Evolutionary conservation across 352 stramenopile species (phyloP).

Genomic region (Phytophthora agathidicida): DNA sequence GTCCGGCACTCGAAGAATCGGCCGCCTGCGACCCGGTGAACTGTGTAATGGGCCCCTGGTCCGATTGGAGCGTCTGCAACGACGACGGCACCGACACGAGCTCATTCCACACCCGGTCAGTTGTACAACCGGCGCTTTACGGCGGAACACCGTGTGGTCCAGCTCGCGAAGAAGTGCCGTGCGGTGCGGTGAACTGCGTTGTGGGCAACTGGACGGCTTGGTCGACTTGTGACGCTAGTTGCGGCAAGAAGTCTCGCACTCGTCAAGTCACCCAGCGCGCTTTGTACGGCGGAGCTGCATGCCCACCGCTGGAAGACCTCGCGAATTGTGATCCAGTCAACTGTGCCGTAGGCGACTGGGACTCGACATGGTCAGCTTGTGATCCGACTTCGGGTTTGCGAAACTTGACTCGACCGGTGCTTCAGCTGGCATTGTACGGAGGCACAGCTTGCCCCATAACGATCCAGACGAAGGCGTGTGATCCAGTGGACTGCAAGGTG

Average conservation of each 20-base stretch:
- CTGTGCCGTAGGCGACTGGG: slow-evolving; percentile 48
- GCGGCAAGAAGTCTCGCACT: slow-evolving; percentile 48
- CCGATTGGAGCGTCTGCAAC: slow-evolving; percentile 39
- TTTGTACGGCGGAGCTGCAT: slow-evolving; percentile 37
- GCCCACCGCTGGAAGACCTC: slow-evolving; percentile 42
- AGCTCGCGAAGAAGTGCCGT: slow-evolving; percentile 43
- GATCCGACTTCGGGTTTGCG: slow-evolving; percentile 36
- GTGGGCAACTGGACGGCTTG: slow-evolving; percentile 52
- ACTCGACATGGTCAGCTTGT: slow-evolving; percentile 37
- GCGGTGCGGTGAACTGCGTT: slow-evolving; percentile 52
- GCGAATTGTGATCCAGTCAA: slow-evolving; percentile 46
- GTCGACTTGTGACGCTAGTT: slow-evolving; percentile 43
- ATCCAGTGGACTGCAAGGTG: slow-evolving; percentile 56
- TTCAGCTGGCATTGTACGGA: slow-evolving; percentile 41
- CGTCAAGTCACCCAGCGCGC: slow-evolving; percentile 39
- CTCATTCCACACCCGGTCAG: slow-evolving; percentile 37
- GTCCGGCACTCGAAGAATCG: slow-evolving; percentile 29
- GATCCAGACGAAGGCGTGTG: slow-evolving; percentile 41
- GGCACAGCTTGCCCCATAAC: slow-evolving; percentile 41
- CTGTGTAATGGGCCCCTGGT: slow-evolving; percentile 46
- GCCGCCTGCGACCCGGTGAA: slow-evolving; percentile 50
- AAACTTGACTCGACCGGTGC: slow-evolving; percentile 44
- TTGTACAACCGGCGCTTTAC: slow-evolving; percentile 41
- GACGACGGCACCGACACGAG: slow-evolving; percentile 23
- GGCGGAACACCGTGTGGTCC: slow-evolving; percentile 37